Percentiles rank a stretch among this genome's conserved stretches.
Evolutionary conservation across 208 protist species (phyloP).

Genomic region (Crithidia brevicula): DNA sequence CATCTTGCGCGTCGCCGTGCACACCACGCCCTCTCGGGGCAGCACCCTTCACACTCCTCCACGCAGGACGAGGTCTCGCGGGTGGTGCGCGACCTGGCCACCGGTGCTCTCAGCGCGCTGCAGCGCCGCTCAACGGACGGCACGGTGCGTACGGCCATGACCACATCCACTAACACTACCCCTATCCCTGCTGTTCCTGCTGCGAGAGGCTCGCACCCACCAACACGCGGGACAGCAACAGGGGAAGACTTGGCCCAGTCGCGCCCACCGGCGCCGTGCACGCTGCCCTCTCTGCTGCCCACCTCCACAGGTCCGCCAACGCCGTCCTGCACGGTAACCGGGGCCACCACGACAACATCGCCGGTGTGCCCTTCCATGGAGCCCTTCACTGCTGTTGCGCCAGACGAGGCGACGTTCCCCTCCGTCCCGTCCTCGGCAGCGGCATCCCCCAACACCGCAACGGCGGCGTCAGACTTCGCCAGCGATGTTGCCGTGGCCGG

Average conservation of each 20-base stretch:
- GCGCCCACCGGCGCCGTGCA: neutral
- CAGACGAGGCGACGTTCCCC: neutral
- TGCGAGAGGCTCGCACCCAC: too few species aligned
- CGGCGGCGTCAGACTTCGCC: constrained; percentile 2
- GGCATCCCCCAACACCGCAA: neutral
- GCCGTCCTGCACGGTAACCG: too few species aligned
- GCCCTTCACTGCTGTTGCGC: constrained; percentile 13
- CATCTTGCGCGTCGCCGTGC: neutral
- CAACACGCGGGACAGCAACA: too few species aligned
- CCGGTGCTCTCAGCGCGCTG: neutral
- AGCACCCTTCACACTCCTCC: constrained; percentile 12
- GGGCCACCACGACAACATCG: too few species aligned
- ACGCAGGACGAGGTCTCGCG: constrained; percentile 21
- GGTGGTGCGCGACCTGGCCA: constrained; percentile 10
- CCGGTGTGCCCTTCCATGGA: constrained; percentile 35
- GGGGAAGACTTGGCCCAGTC: too few species aligned
- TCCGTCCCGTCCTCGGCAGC: neutral
- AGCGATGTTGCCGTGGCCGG: constrained; percentile 4
- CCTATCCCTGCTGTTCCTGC: neutral
- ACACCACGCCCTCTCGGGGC: constrained; percentile 1
- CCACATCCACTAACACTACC: neutral
- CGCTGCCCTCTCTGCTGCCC: neutral
- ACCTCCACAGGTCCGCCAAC: too few species aligned
- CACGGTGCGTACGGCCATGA: neutral
- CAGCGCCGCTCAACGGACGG: neutral